Base-by-base conservation (phyloP, 1,284 basidiomycete genomes). In the Naganishia albida region DNA sequence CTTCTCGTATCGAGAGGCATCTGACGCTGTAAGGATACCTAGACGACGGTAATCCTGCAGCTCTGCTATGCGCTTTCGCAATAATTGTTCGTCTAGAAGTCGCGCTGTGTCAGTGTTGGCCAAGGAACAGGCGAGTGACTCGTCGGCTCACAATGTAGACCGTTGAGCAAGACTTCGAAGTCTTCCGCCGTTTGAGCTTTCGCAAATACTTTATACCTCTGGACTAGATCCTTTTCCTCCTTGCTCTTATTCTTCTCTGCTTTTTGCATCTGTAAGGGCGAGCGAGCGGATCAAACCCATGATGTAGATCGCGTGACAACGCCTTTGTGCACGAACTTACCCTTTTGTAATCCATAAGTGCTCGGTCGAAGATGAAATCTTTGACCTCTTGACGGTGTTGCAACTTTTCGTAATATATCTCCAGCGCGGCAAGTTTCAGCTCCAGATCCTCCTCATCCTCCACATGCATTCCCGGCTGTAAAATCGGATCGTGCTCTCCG, bases 371-470 rank as follows among this genome's bases (percentile, higher is more conserved):
- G 76, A 99, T 90, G 67, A 98, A 80, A n/a, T 87, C 86, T 80
- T 98, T 99, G 48, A 85, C 86, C 74, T 93, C 89, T 67, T 87
- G 81, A 40, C 95, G 85, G 78, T 90, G 93, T 69, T 93, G 90
- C n/a, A 98, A 84, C 62, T 90, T 87, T 69, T 93, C 91, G 72
- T 87, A 87, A 81, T 98, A 99, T 82, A 94, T 93, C 75, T 96
- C 90, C 69, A 98, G 81, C 64, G 98, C 78, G 0, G 90, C 87
- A 39, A 97, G 81, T 81, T 99, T 99, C 80, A 97, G 88, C 30
- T 86, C 83, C n/a, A 98, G 81, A 40, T 95, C 95, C 49, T 92
- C 89, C 30, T 85, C 83, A 39, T 92, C 94, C 77, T 97, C 94
- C 56, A 87, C 83, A 18, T 68, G 68, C 0, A 89, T 88, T 15